phyloP scores from a whole-genome alignment of 768 basidiomycete genomes.

The Fomitopsis serialis region DNA sequence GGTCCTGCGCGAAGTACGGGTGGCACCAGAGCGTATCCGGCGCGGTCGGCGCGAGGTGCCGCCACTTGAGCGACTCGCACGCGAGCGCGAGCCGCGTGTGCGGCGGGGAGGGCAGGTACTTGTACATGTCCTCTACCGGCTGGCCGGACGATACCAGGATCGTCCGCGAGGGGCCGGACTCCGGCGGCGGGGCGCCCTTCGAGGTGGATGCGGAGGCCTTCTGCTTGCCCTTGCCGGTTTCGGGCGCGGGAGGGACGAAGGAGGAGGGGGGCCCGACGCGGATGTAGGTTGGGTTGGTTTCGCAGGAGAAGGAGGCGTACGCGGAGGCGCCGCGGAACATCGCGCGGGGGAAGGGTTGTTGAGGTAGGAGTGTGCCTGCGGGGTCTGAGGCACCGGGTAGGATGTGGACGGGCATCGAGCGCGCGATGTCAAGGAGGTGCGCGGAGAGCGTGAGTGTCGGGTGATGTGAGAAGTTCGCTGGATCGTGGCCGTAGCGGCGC shows the following conservation, averaged over 20 bases:
- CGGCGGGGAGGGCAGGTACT: conserved; percentile 74
- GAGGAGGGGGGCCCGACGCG: conserved; percentile 48
- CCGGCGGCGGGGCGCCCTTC: not conserved
- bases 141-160: conserved; percentile 89
- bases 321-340: conserved; percentile 72
- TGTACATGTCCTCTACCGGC: conserved; percentile 91
- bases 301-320: conserved; percentile 62
- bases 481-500: conserved; percentile 65
- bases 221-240: conserved; percentile 2
- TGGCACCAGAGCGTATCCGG: conserved; percentile 99
- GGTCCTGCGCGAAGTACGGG: conserved; percentile 82
- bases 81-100: conserved; percentile 71
- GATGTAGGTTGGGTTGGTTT: conserved; percentile 90
- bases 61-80: conserved; percentile 80
- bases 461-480: conserved; percentile 63
- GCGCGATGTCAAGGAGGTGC: conserved; percentile 69
- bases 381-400: conserved; percentile 89
- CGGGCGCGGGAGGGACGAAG: conserved; percentile 17
- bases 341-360: conserved; percentile 87
- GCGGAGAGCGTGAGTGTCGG: conserved; percentile 67
- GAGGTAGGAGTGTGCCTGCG: conserved; percentile 83
- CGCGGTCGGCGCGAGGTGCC: conserved; percentile 97
- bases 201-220: conserved; percentile 11
- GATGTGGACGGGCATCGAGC: conserved; percentile 79
- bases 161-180: conserved; percentile 34